Evolutionary conservation across 129 eudicot species (phyloP), one percentile per base, ranked within the genome.

Genomic region (Lactuca sativa): DNA sequence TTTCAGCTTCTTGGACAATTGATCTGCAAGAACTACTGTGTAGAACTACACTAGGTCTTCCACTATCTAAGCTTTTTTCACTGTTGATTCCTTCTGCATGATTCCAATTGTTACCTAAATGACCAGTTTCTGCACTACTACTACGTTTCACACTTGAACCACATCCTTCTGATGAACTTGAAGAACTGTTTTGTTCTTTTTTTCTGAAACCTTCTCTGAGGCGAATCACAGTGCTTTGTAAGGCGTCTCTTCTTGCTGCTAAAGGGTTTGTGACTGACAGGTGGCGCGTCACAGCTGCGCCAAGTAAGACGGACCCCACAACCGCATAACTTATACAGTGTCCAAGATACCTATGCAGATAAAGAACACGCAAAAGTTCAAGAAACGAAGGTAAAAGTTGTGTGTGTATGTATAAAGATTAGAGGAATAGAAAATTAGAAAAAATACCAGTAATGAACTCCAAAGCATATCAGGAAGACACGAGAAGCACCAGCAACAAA

Each of bases 201-300:
- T 82, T 83, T 36, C 96, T 90, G 34, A 95, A 95, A 25, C 97
- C 97, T 74, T 90, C 97, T 74, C 99, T 74, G 7, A 95, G 86
- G 58, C 99, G 99, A 62, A 90, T 83, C 30, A 95, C 99, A 0
- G 99, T 95, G 74, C 97, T 88, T 80, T 95, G 89, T 58, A 95
- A 77, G 2, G 99, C 99, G 31, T 95, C 99, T 75, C 99, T 74
- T 81, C 99, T 79, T 30, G 97, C 99, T 56, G 96, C 93, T 62
- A 90, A 76, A 9, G 99, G 97, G 71, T 90, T 88, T 40, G 97
- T 90, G 64, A 87, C 89, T 14, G 88, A 85, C 57, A 95, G 76
- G 78, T 90, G 97, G 44, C 99, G 99, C 25, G 97, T 86, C 53
- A 88, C 99, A 59, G 99, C 99, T 56, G 99, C 99, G 64, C 99